A percentile compares a stretch with the other conserved stretches of the same genome.
Conservation (phyloP, 1,284 basidiomycete genomes). For the Boletus sp. region DNA sequence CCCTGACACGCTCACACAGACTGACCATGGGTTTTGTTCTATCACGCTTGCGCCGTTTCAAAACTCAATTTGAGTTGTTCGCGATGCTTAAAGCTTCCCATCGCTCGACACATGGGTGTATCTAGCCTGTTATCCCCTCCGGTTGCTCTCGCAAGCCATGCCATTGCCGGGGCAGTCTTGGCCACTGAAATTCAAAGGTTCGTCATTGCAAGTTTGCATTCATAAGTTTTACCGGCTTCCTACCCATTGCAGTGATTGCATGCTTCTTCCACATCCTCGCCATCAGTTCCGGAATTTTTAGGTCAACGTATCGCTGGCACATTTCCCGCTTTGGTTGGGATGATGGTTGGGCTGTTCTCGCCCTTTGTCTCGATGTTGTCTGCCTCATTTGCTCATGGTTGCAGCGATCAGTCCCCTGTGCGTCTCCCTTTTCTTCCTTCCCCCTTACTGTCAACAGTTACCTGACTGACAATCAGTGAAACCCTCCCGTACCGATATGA, state of each 20-base stretch:
- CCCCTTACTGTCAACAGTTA: neutral
- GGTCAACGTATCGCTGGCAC: slow-evolving; percentile 14
- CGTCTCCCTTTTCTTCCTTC: neutral
- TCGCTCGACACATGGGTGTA: too few species aligned
- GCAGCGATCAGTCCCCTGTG: slow-evolving; percentile 8
- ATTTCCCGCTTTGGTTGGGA: slow-evolving; percentile 21
- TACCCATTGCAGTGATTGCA: slow-evolving; percentile 1
- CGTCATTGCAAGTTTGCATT: neutral
- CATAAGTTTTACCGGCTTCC: neutral
- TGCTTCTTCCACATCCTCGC: slow-evolving; percentile 11
- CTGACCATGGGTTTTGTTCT: neutral
- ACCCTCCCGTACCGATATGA: neutral
- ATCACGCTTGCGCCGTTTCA: neutral
- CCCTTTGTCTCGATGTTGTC: slow-evolving; percentile 16
- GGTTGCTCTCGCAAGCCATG: slow-evolving; percentile 4
- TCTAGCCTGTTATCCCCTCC: neutral
- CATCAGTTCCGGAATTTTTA: slow-evolving; percentile 18
- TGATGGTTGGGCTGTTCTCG: slow-evolving; percentile 18
- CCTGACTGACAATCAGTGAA: slow-evolving; percentile 1
- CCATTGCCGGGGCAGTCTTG: slow-evolving; percentile 16
- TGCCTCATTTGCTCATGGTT: slow-evolving; percentile 12
- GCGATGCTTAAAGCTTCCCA: neutral
- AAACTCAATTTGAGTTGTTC: neutral
- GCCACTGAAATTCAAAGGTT: slow-evolving; percentile 19
- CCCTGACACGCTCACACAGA: neutral